Conservation (phyloP, 257 asterid species). For the Solanum ossicruentum region DNA sequence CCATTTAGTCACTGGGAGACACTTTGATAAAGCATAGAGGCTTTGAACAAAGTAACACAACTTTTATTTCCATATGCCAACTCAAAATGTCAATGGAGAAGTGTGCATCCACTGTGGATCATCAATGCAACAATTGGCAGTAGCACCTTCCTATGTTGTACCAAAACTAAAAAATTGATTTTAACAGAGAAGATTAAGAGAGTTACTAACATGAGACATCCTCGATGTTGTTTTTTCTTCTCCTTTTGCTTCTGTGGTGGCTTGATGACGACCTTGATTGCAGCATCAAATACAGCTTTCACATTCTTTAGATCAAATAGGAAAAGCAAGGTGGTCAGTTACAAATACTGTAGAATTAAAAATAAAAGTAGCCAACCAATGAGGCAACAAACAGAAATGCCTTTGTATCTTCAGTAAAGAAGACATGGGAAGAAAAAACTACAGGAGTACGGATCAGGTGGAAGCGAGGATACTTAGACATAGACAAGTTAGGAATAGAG, state of each 20-base stretch:
- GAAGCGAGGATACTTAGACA: not conserved
- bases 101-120: not conserved
- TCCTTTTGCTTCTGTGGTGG: constrained; percentile 79
- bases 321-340: not conserved
- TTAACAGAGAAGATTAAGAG: not conserved
- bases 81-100: not conserved
- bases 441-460: not conserved
- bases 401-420: not conserved
- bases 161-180: not conserved
- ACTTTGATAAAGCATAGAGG: not conserved
- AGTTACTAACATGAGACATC: constrained; percentile 57
- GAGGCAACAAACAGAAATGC: not conserved
- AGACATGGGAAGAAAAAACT: not conserved
- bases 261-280: constrained; percentile 78
- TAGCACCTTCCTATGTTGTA: not conserved
- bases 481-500: not conserved
- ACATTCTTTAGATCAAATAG: constrained; percentile 38
- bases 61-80: not conserved
- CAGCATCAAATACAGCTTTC: constrained; percentile 87
- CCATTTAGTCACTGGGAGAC: not conserved
- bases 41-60: not conserved
- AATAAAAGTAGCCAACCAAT: not conserved
- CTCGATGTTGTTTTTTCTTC: constrained; percentile 52
- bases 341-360: not conserved
- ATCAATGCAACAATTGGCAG: not conserved